Evolutionary conservation across 805 yeast species (phyloP).

Genomic region (Yamadazyma laniorum): DNA sequence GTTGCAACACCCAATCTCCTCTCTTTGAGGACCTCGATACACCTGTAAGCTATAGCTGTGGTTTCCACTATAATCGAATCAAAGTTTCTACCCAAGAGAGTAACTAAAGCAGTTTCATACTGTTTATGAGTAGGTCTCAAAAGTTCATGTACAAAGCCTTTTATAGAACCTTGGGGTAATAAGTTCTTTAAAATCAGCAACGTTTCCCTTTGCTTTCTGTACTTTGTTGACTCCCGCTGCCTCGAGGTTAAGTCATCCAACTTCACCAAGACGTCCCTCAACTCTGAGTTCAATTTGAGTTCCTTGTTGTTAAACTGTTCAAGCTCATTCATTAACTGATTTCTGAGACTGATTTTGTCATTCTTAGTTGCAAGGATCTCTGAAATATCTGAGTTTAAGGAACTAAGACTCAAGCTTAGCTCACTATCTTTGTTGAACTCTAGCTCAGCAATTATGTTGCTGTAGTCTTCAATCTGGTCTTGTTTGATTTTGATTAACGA

Average conservation of each 20-base stretch:
- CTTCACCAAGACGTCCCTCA: conserved; percentile 57
- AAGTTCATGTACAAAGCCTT: conserved; percentile 76
- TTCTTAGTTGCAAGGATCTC: conserved; percentile 28
- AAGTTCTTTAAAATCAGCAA: conserved; percentile 64
- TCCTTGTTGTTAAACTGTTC: conserved; percentile 47
- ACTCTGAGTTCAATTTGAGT: conserved; percentile 57
- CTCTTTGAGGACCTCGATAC: conserved; percentile 77
- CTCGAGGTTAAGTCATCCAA: conserved; percentile 74
- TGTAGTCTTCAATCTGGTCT: conserved; percentile 34
- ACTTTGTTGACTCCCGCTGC: conserved; percentile 72
- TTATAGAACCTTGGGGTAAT: conserved; percentile 73
- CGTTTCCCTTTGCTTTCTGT: conserved; percentile 68
- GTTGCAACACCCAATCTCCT: conserved; percentile 84
- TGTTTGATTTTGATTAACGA: conserved; percentile 22
- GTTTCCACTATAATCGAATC: conserved; percentile 85
- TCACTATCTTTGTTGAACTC: conserved; percentile 36
- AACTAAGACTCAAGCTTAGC: conserved; percentile 30
- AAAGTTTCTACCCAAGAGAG: conserved; percentile 72
- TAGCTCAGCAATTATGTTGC: conserved; percentile 38
- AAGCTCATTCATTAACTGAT: conserved; percentile 30
- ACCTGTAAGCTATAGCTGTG: conserved; percentile 63
- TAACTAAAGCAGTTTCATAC: conserved; percentile 71
- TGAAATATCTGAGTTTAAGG: conserved; percentile 29
- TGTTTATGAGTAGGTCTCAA: conserved; percentile 73
- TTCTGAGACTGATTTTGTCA: conserved; percentile 25